Conservation (phyloP, 176 grass and related monocot genomes). For the Poa annua region DNA sequence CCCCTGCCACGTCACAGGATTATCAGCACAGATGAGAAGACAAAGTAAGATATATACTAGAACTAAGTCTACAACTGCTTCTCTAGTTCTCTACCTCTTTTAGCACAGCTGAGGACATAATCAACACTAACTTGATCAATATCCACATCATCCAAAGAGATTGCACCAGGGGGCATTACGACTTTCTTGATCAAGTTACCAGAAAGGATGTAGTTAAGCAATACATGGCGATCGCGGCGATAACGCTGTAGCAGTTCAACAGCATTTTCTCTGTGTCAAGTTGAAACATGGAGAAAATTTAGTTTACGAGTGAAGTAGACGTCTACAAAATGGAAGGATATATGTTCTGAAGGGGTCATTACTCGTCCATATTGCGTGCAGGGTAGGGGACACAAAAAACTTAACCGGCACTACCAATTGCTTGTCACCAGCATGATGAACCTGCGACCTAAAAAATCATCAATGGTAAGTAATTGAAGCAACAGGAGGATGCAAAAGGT, state of each 20-base stretch:
- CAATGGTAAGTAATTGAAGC: not conserved
- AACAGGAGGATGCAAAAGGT: not conserved
- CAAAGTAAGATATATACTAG: not conserved
- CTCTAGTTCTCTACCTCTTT: slow-evolving; percentile 62
- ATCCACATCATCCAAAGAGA: slow-evolving; percentile 92
- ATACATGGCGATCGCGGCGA: slow-evolving; percentile 88
- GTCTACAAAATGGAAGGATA: not conserved
- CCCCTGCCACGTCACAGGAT: too few relatives aligned
- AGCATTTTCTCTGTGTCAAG: slow-evolving; percentile 68
- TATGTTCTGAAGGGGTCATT: slow-evolving; percentile 32
- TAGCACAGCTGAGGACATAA: slow-evolving; percentile 90
- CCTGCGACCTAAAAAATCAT: not conserved
- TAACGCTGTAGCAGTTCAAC: slow-evolving; percentile 83
- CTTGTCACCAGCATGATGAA: not conserved
- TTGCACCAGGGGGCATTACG: slow-evolving; percentile 90
- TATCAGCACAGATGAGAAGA: not conserved
- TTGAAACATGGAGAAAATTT: slow-evolving; percentile 17
- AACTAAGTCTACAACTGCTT: not conserved
- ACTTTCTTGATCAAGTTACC: slow-evolving; percentile 99
- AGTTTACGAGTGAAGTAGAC: not conserved
- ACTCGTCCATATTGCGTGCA: slow-evolving; percentile 53
- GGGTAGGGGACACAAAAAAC: not conserved
- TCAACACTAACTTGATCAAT: slow-evolving; percentile 97
- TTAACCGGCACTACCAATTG: not conserved
- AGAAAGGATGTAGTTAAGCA: slow-evolving; percentile 94